Percentiles rank a stretch among this genome's conserved stretches.
These are phyloP conservation scores for Penicillium sp. DNA, from an alignment of 2,329 filamentous ascomycete species.

Conservation along the genomic window DNA sequence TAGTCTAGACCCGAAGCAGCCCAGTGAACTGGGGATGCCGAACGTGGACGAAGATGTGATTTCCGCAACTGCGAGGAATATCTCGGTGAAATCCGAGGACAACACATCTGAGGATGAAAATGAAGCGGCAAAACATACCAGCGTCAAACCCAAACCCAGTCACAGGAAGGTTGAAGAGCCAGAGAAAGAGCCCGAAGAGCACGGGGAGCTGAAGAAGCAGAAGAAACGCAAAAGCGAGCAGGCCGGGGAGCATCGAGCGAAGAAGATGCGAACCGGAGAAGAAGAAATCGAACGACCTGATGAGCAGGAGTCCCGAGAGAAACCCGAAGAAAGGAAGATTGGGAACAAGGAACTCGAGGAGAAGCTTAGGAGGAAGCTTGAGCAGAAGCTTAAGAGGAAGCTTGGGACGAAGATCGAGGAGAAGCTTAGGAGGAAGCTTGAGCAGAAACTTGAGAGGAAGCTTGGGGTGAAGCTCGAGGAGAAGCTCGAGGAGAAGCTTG, in stretches of 20 bases:
- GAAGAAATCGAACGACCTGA: neutral
- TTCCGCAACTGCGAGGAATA: neutral
- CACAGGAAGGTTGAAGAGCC: neutral
- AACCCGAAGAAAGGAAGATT: neutral
- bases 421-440: neutral
- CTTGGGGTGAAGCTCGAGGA: neutral
- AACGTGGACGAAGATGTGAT: neutral
- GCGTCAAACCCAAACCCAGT: neutral
- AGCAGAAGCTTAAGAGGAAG: neutral
- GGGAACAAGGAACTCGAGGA: neutral
- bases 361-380: too few species aligned
- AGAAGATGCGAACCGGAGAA: neutral
- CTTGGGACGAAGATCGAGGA: neutral
- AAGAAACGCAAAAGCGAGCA: neutral
- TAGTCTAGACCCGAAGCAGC: neutral
- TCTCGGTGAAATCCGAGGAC: neutral
- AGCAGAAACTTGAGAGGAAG: neutral
- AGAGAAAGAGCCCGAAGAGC: neutral
- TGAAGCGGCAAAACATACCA: neutral
- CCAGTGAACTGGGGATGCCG: neutral
- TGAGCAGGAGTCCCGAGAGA: neutral
- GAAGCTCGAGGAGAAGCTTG: neutral
- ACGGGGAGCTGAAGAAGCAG: neutral
- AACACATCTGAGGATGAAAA: neutral
- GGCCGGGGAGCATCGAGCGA: neutral